Evolutionary conservation across 495 filamentous ascomycete species (phyloP).

Genomic region (Neurospora sp.): DNA sequence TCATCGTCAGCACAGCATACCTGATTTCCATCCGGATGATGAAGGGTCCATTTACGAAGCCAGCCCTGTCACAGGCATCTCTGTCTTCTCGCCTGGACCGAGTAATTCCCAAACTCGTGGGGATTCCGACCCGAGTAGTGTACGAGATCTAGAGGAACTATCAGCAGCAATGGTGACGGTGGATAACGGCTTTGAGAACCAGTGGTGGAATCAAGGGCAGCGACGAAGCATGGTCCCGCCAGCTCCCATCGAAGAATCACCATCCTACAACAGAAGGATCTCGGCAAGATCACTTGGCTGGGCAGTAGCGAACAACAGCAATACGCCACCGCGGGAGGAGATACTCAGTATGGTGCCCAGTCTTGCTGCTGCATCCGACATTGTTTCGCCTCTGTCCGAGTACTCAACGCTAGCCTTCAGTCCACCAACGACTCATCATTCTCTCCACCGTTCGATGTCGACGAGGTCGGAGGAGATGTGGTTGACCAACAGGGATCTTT

Average conservation of each 20-base stretch:
- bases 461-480: conserved; percentile 24
- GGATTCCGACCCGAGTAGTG: conserved; percentile 12
- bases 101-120: background rate
- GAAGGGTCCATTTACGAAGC: conserved; percentile 8
- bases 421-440: conserved; percentile 1
- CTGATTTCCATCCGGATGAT: background rate
- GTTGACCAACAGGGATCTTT: conserved; percentile 2
- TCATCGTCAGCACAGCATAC: conserved; percentile 1
- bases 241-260: background rate
- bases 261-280: background rate
- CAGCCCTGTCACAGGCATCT: conserved; percentile 15
- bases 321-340: background rate
- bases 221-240: conserved; percentile 13
- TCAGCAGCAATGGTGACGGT: conserved; percentile 48
- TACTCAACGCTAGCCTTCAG: background rate
- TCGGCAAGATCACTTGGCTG: conserved; percentile 8
- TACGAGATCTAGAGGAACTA: conserved; percentile 36
- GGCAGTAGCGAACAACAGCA: conserved; percentile 4
- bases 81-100: conserved; percentile 18
- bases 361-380: background rate
- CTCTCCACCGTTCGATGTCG: conserved; percentile 15
- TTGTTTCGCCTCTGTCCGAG: conserved; percentile 6
- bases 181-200: conserved; percentile 43
- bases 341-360: background rate
- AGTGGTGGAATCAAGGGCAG: conserved; percentile 39